Evolutionary conservation across 129 eudicot species (phyloP).

Genomic region (Calendula officinalis): DNA sequence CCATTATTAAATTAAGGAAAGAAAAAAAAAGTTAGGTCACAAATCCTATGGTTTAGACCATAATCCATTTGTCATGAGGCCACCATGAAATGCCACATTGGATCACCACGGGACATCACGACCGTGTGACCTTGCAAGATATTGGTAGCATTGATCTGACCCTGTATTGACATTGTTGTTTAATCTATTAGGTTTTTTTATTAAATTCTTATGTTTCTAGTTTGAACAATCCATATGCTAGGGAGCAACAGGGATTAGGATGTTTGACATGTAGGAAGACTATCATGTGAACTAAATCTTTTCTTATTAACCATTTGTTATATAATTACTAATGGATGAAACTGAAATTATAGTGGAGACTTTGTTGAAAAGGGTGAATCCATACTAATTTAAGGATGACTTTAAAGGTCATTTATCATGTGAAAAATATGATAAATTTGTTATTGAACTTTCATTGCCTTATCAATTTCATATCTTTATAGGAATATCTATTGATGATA

Average conservation of each 20-base stretch:
- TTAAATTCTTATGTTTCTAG: not conserved
- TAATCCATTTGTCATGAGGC: too few relatives aligned
- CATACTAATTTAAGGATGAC: not conserved
- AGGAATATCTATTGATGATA: not conserved
- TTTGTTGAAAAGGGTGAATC: not conserved
- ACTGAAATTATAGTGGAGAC: not conserved
- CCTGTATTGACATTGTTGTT: not conserved
- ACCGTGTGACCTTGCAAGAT: not conserved
- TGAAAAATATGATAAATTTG: too few relatives aligned
- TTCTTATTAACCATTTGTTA: not conserved
- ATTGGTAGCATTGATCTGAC: not conserved
- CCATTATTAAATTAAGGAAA: too few relatives aligned
- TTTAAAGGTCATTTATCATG: not conserved
- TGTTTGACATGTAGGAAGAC: slow-evolving; percentile 4
- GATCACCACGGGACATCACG: too few relatives aligned
- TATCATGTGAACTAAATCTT: slow-evolving; percentile 10
- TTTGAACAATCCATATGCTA: not conserved
- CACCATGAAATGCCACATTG: too few relatives aligned
- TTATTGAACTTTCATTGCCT: too few relatives aligned
- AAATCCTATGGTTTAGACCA: too few relatives aligned
- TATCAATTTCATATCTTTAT: not conserved
- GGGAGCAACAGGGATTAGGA: slow-evolving; percentile 8
- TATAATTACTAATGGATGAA: not conserved
- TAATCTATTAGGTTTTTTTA: not conserved
- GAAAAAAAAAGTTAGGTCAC: too few relatives aligned